Base-by-base conservation (phyloP, 257 asterid species). In the Solanum tarijense region DNA sequence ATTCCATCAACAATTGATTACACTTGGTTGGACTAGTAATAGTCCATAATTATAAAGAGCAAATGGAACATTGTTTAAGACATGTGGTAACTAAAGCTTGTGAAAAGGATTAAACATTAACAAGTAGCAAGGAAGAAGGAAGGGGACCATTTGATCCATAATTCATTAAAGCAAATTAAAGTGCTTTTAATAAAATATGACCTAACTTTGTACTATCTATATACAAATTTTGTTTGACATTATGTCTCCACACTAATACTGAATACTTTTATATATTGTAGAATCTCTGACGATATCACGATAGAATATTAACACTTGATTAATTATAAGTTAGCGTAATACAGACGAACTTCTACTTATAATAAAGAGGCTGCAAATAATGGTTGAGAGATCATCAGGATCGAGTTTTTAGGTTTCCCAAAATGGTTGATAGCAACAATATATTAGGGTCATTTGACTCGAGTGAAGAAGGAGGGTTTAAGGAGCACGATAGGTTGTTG, bases 401-500 rank as follows among this genome's bases (percentile, higher is more conserved):
- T 36, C 58, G 3, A 58, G 31, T 31, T 18, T 55, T 21, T 21
- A 31, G 73, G 20, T 21, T n/a, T 20, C 27, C 66, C 38, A 87
- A 83, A 83, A 92, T 93, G 95, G 92, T 46, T 4, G 96, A 92
- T 31, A 90, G 82, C 39, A 66, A 72, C 58, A 38, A 38, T 12
- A 75, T 23, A 23, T 75, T 72, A 72, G 79, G 79, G 5, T 72
- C 27, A 32, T 13, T 72, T 32, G 43, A 88, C 31, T 75, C 91
- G 10, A 72, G 66, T 5, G 89, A 72, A 9, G 88, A 43, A 16
- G 82, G 73, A 7, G 55, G 31, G 60, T 46, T 85, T 82, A 89
- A 86, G 38, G 94, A 93, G 74, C 94, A 92, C 25, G 96, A 93
- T 20, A 72, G 92, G 85, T 62, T 94, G 48, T 55, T 94, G 1